A percentile compares a stretch with the other conserved stretches of the same genome.
phyloP scores from a whole-genome alignment of 768 basidiomycete species.

The Termitomyces sp. region DNA sequence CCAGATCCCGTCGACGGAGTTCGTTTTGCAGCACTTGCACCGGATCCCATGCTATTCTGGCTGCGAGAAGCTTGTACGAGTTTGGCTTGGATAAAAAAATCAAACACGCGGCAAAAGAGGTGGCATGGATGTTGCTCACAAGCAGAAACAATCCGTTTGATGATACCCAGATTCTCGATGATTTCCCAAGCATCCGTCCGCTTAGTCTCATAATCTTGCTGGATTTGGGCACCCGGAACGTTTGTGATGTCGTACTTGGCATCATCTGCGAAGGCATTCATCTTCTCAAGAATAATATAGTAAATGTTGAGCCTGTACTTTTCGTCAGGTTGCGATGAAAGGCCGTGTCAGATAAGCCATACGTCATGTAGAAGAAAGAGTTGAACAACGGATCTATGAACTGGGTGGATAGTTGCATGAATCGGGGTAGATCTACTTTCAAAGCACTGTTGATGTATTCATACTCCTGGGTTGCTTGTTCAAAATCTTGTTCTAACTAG shows the following conservation, averaged over 20 bases:
- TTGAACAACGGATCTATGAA: slow-evolving; percentile 98
- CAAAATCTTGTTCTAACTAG: slow-evolving; percentile 94
- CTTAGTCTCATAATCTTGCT: slow-evolving; percentile 69
- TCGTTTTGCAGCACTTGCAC: slow-evolving; percentile 25
- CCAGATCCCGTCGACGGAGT: slow-evolving; percentile 28
- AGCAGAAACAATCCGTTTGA: slow-evolving; percentile 79
- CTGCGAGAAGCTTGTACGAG: slow-evolving; percentile 53
- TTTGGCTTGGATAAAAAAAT: slow-evolving; percentile 42
- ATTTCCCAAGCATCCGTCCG: slow-evolving; percentile 78
- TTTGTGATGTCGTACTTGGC: slow-evolving; percentile 72
- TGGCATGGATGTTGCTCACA: slow-evolving; percentile 44
- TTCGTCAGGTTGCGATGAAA: not conserved
- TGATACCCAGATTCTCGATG: slow-evolving; percentile 77
- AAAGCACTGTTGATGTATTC: slow-evolving; percentile 87
- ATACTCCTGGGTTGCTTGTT: slow-evolving; percentile 86
- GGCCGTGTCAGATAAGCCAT: slow-evolving; percentile 27
- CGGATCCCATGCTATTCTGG: slow-evolving; percentile 25
- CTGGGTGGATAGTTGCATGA: slow-evolving; percentile 79
- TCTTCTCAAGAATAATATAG: slow-evolving; percentile 92
- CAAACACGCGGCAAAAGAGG: not conserved
- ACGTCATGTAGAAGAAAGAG: slow-evolving; percentile 99
- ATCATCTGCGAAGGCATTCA: slow-evolving; percentile 78
- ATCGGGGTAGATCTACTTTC: slow-evolving; percentile 91
- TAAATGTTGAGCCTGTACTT: slow-evolving; percentile 77
- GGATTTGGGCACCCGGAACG: slow-evolving; percentile 63